Conservation (phyloP, 164 flowering plant species). For the Kingdonia uniflora region DNA sequence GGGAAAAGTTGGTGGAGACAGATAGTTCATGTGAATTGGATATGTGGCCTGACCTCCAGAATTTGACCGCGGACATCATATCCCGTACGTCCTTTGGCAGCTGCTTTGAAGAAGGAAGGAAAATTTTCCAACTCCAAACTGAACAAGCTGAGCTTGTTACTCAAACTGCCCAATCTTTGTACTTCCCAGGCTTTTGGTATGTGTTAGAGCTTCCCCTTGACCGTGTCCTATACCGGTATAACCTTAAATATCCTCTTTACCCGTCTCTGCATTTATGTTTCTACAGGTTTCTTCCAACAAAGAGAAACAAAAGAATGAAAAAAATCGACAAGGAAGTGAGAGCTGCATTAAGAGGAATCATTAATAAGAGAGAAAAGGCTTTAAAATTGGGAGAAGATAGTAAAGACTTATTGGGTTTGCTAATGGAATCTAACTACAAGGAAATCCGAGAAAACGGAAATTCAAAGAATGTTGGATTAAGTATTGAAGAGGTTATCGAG, state of each 20-base stretch:
- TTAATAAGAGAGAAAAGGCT: not conserved
- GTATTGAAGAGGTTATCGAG: not conserved
- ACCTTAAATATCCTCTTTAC: no score
- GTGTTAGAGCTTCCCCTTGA: not conserved
- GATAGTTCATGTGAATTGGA: slow-evolving; percentile 1
- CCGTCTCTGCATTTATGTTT: not conserved
- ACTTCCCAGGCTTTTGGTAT: slow-evolving; percentile 1
- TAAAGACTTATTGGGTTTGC: not conserved
- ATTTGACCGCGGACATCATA: not conserved
- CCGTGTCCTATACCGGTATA: no score
- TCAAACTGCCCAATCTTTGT: not conserved
- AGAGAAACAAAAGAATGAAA: slow-evolving; percentile 2
- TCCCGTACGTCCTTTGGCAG: slow-evolving; percentile 2
- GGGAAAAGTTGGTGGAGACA: not conserved
- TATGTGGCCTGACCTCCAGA: not conserved
- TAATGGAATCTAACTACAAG: slow-evolving; percentile 1
- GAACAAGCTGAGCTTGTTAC: not conserved
- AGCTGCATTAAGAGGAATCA: not conserved
- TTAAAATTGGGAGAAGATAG: not conserved
- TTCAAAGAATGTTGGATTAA: not conserved
- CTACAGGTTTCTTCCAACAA: slow-evolving; percentile 2
- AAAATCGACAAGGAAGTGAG: not conserved
- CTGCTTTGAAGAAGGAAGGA: slow-evolving; percentile 1
- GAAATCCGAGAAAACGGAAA: not conserved
- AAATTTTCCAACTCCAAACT: not conserved